phyloP scores from a whole-genome alignment of 176 grass and related monocot species.

The Canna indica region DNA sequence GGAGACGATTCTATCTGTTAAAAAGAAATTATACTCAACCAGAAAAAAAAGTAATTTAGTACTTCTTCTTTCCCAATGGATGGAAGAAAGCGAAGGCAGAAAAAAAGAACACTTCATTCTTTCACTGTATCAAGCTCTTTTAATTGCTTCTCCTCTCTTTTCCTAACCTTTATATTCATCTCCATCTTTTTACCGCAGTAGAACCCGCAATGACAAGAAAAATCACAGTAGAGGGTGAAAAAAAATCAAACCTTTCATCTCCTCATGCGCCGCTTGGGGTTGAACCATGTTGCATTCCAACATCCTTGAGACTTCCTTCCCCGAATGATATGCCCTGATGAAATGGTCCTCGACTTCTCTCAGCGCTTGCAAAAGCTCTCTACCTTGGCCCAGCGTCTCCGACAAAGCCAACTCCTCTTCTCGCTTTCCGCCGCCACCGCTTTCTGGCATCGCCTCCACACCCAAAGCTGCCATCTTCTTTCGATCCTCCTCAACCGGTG shows the following conservation, averaged over 20 bases:
- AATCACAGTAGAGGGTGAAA: not conserved
- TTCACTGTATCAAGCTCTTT: not conserved
- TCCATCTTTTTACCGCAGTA: not conserved
- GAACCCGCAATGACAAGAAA: not conserved
- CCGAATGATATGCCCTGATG: slow-evolving; percentile 38
- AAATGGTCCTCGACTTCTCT: slow-evolving; percentile 51
- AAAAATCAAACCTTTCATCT: slow-evolving; percentile 34
- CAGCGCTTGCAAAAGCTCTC: slow-evolving; percentile 10
- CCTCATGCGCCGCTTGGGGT: slow-evolving; percentile 25
- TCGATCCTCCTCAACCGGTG: not conserved
- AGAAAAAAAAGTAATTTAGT: too few species aligned
- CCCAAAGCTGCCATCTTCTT: not conserved
- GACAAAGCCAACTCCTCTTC: not conserved
- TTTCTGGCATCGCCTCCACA: not conserved
- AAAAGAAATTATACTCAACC: too few species aligned
- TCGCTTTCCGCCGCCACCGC: not conserved
- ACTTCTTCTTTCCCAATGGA: not conserved
- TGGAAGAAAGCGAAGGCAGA: not conserved
- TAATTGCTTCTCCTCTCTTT: not conserved
- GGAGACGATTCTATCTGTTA: too few species aligned
- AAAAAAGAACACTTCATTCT: not conserved
- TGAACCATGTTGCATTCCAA: slow-evolving; percentile 51
- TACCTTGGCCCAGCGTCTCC: not conserved
- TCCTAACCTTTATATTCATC: not conserved
- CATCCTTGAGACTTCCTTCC: slow-evolving; percentile 57